Percentiles rank a stretch among this genome's conserved stretches.
Conservation (phyloP, 108 stramenopile genomes). For the Cyclotella sp. region DNA sequence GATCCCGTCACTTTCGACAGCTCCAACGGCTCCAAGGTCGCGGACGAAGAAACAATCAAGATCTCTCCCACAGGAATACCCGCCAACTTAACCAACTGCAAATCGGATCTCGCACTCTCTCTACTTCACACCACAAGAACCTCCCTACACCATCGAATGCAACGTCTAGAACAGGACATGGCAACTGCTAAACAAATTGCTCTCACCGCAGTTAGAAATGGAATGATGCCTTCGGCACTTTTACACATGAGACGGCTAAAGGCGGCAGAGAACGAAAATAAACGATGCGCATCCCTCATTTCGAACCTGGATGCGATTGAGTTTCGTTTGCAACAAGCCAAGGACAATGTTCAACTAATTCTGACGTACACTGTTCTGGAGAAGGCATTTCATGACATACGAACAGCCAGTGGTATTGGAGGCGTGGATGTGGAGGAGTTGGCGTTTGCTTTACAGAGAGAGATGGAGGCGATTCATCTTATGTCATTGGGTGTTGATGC, state of each 20-base stretch:
- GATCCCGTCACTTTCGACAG: not conserved
- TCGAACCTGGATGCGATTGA: conserved; percentile 42
- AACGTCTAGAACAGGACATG: conserved; percentile 32
- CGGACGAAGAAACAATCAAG: conserved; percentile 29
- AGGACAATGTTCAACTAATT: conserved; percentile 28
- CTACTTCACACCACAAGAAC: conserved; percentile 40
- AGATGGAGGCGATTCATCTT: conserved; percentile 22
- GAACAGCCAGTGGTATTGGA: conserved; percentile 11
- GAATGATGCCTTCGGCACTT: conserved; percentile 17
- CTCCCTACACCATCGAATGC: conserved; percentile 24
- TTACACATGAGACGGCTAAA: conserved; percentile 39
- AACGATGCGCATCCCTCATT: conserved; percentile 35
- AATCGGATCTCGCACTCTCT: conserved; percentile 36
- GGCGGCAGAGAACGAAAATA: conserved; percentile 33
- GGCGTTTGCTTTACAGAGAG: conserved; percentile 37
- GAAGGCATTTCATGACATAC: conserved; percentile 34
- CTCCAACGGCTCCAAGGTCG: not conserved
- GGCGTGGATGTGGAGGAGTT: conserved; percentile 33
- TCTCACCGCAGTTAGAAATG: conserved; percentile 18
- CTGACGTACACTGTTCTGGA: conserved; percentile 25
- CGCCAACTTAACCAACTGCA: conserved; percentile 10
- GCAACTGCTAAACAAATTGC: conserved; percentile 28
- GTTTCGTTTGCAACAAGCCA: conserved; percentile 41
- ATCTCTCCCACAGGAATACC: conserved; percentile 38
- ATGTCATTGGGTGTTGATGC: not conserved